Conservation (phyloP, 257 asterid genomes). For the Petunia secreta region DNA sequence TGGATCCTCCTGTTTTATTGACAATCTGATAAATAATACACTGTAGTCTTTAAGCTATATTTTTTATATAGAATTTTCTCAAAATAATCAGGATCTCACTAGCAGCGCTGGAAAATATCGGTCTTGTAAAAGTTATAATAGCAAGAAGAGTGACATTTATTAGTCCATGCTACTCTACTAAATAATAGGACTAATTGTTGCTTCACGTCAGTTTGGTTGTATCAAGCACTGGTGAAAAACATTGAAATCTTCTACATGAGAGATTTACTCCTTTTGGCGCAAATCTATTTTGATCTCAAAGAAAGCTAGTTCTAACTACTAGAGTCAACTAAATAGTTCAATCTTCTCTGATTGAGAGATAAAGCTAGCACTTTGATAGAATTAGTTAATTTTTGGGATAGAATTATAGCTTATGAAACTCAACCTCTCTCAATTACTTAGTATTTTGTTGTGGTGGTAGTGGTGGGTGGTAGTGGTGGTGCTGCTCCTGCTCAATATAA, state of each 20-base stretch:
- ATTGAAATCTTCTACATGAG: constrained; percentile 6
- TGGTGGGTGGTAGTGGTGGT: too few relatives aligned
- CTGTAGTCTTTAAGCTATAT: neutral
- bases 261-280: neutral
- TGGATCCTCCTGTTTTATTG: neutral
- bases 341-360: neutral
- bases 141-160: too few relatives aligned
- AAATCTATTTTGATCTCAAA: neutral
- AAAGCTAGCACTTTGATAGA: too few relatives aligned
- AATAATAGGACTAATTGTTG: constrained; percentile 4
- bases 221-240: neutral
- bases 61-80: neutral
- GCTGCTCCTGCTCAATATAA: too few relatives aligned
- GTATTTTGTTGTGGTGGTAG: too few relatives aligned
- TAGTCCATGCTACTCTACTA: neutral
- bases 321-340: neutral
- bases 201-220: neutral
- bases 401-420: too few relatives aligned
- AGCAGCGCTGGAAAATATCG: neutral
- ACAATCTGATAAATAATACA: neutral
- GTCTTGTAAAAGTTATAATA: neutral
- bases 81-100: neutral
- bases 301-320: neutral
- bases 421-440: too few relatives aligned
- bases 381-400: too few relatives aligned